Evolutionary conservation across 805 yeast genomes (phyloP), one percentile per base, ranked within the genome.

Genomic region (Kuraishia hungarica): DNA sequence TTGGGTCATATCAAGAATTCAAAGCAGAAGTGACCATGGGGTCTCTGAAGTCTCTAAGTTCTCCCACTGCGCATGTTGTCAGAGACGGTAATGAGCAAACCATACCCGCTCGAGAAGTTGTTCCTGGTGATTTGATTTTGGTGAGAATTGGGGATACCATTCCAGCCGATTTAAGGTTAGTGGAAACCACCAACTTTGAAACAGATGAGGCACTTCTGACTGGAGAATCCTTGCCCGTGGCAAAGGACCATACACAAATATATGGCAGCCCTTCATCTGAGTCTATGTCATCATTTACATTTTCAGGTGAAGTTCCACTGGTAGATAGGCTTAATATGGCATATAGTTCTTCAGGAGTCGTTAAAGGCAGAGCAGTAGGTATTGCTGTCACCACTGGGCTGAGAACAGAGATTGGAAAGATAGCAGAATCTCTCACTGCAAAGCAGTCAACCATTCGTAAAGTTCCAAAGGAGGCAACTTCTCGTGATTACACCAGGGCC

Each of bases 161-260:
- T 43, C 92, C 92, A 19, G 91, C 92, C 17, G 92, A 86, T 66
- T 61, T 85, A 55, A 76, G 92, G 61, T 72, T 86, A 51, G 61
- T 83, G 55, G 81, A 76, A 50, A 61, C 77, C 51, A 74, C 79
- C 65, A 87, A 86, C 66, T 82, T 87, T 59, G 92, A 86, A 65
- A 81, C 89, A 11, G 92, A 91, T 65, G 98, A 93, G 68, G 86
- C 97, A 2, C 71, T 91, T 39, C 75, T 93, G 56, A 92, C 98
- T 0, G 98, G 98, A 53, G 98, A 93, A 71, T 81, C 96, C 0
- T 67, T 82, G 50, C 92, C 96, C 2, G 79, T 87, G n/a, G 70
- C 75, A 19, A 86, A 86, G 65, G 74, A 78, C 52, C 76, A 72
- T 24, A 62, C 66, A 0, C 71, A 71, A 11, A 70, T 75, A 8